These are phyloP conservation scores for Backusella luteola DNA, from an alignment of 192 early-diverging fungal genomes.

Conservation along the genomic window DNA sequence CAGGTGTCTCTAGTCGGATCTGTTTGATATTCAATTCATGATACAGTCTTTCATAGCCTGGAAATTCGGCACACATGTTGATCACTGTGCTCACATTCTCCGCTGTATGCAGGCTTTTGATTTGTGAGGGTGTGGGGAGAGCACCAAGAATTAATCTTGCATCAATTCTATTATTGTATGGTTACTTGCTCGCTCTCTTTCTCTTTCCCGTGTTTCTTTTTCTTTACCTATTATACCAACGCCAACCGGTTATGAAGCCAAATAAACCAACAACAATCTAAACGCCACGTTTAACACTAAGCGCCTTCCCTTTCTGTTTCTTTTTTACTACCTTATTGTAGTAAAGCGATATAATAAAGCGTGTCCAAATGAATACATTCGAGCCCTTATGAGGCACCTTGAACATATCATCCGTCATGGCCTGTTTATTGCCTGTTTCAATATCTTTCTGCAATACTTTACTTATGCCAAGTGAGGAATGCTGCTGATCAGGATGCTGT, in stretches of 20 bases:
- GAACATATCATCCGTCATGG: constrained; percentile 10
- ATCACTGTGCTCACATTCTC: constrained; percentile 33
- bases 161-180: constrained; percentile 21
- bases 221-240: constrained; percentile 32
- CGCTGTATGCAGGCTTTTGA: constrained; percentile 16
- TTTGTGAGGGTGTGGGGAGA: constrained; percentile 27
- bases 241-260: constrained; percentile 30
- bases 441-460: background rate
- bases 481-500: constrained; percentile 3
- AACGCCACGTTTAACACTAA: background rate
- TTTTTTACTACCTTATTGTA: constrained; percentile 23
- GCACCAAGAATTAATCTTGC: constrained; percentile 27
- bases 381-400: constrained; percentile 9
- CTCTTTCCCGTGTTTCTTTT: background rate
- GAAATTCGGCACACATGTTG: constrained; percentile 53
- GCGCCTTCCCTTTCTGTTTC: background rate
- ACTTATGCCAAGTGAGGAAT: constrained; percentile 24
- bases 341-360: constrained; percentile 26
- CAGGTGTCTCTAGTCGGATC: constrained; percentile 41
- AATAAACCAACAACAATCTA: constrained; percentile 25
- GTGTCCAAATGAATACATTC: constrained; percentile 17
- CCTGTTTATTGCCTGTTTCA: background rate
- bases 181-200: background rate
- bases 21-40: constrained; percentile 37
- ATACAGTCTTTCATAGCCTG: constrained; percentile 37